These are phyloP conservation scores for Medicago arabica DNA, from an alignment of 306 rosid species.

Conservation along the genomic window DNA sequence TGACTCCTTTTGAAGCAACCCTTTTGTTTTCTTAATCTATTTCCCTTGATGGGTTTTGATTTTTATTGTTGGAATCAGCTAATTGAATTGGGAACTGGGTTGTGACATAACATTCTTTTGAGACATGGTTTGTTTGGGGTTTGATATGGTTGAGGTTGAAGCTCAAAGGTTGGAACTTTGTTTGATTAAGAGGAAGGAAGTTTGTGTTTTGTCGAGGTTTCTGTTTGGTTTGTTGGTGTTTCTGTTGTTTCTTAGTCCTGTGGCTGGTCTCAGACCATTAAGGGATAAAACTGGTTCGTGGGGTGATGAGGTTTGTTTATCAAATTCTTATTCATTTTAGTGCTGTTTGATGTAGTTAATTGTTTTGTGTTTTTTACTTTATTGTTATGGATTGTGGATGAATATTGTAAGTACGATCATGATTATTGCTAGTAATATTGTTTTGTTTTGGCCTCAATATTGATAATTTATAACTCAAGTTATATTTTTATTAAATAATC, in stretches of 20 bases:
- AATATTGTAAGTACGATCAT: conserved; percentile 14
- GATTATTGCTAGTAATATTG: neutral
- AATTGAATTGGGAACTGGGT: conserved; percentile 40
- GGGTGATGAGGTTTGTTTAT: conserved; percentile 89
- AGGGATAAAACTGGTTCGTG: conserved; percentile 87
- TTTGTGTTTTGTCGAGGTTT: conserved; percentile 28
- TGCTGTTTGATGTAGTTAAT: conserved; percentile 5
- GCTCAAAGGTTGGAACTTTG: conserved; percentile 47
- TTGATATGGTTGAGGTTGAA: conserved; percentile 61
- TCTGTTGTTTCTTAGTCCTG: conserved; percentile 63
- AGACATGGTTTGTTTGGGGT: conserved; percentile 47
- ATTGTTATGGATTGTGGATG: neutral
- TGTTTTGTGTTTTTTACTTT: neutral
- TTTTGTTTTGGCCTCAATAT: conserved; percentile 13
- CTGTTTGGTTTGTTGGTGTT: conserved; percentile 53
- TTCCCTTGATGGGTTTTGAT: conserved; percentile 56
- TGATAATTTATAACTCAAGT: conserved; percentile 2
- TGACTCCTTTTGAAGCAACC: conserved; percentile 88
- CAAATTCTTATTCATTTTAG: conserved; percentile 6
- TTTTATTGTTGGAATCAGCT: conserved; percentile 45
- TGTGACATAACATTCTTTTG: conserved; percentile 39
- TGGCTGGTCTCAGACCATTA: conserved; percentile 79
- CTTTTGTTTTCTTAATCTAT: conserved; percentile 48
- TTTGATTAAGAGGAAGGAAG: conserved; percentile 43
- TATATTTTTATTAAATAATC: neutral